Evolutionary conservation across 1,139 yeast genomes (phyloP).

Genomic region (Candida glucosophila): DNA sequence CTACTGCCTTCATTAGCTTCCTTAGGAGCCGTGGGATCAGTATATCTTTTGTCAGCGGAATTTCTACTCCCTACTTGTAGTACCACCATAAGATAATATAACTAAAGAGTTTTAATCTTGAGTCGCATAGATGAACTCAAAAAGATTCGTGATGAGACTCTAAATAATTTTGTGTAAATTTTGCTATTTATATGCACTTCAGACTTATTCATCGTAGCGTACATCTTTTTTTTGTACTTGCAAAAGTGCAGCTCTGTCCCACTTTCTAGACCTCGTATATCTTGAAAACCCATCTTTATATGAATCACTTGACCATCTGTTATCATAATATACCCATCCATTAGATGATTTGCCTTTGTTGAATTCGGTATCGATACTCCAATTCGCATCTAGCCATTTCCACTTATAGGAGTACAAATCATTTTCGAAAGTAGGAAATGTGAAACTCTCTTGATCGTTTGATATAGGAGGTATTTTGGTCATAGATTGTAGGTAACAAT

Average conservation of each 20-base stretch:
- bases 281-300: slow-evolving; percentile 38
- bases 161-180: no score
- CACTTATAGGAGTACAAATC: slow-evolving; percentile 36
- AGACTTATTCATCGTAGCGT: no score
- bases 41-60: no score
- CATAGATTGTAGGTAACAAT: slow-evolving; percentile 36
- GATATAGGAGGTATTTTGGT: slow-evolving; percentile 24
- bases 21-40: slow-evolving; percentile 16
- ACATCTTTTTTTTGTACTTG: no score
- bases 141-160: no score
- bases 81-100: no score
- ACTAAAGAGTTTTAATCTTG: no score
- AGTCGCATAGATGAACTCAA: no score
- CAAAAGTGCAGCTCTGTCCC: slow-evolving; percentile 42
- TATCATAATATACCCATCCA: slow-evolving; percentile 51
- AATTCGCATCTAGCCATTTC: slow-evolving; percentile 47
- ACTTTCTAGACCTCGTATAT: slow-evolving; percentile 43
- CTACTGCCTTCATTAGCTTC: slow-evolving; percentile 35
- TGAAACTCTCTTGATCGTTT: no score
- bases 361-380: slow-evolving; percentile 38
- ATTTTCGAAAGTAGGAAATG: slow-evolving; percentile 40
- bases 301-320: slow-evolving; percentile 38
- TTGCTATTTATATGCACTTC: no score
- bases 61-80: no score
- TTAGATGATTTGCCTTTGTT: slow-evolving; percentile 25